Base-by-base conservation (phyloP, 306 rosid genomes). In the Rosa persica region DNA sequence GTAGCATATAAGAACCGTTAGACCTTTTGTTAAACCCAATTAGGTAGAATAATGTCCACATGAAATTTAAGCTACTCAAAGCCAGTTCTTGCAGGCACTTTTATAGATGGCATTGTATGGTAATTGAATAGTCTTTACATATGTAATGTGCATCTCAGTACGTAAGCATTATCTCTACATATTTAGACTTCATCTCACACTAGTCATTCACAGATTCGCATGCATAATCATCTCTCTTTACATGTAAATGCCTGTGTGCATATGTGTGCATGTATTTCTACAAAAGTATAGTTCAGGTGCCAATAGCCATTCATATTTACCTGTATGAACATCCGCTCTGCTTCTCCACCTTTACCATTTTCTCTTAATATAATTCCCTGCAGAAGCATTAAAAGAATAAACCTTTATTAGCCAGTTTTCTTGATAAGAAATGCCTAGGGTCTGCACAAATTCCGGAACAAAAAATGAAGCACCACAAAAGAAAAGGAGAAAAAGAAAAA, bases 301-400 rank as follows among this genome's bases (percentile, higher is more conserved):
- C 49, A 83, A 68, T 43, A 70, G 49, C 23, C 4, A 43, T 70
- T 52, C 80, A 86, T 71, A 89, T 91, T 88, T 81, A 94, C 98
- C 85, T 92, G 98, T 80, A 94, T 94, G 77, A 92, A 94, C 98
- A 94, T 92, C 74, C 98, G 86, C 87, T 94, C 98, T 30, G 98
- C 97, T 73, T 87, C 97, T 81, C 98, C 98, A 83, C 78, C 65
- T 67, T 86, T 92, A 25, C 90, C 92, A 79, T 90, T 94, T 85
- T 94, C 92, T 84, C 89, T 90, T 74, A 94, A 80, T 83, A 92
- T 88, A 85, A 92, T 89, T 82, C 97, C 98, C 97, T 94, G 87
- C 79, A 85, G 20, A 81, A 76, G 40, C 47, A 79, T 75, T 57
- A 44, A 78, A 61, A 20, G 44, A 30, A 61, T 65, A 49, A 78